Conservation (phyloP, 495 filamentous ascomycete genomes). For the Aspergillus ostianus region DNA sequence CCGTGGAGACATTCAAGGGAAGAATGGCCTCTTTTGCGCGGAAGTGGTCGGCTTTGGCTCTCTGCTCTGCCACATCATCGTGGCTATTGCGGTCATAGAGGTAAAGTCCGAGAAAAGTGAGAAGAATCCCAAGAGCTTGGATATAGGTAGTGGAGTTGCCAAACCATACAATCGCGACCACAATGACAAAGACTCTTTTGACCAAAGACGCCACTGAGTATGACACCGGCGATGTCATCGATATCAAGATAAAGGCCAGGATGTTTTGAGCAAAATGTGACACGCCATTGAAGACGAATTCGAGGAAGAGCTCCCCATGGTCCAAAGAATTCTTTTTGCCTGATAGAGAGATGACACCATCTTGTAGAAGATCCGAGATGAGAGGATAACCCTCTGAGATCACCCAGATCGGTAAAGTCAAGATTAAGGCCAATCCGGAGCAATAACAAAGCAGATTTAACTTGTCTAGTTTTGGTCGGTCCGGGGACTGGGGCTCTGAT, state of each 20-base stretch:
- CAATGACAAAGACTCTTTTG: slow-evolving; percentile 96
- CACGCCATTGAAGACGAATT: slow-evolving; percentile 95
- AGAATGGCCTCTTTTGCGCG: slow-evolving; percentile 64
- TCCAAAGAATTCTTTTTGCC: slow-evolving; percentile 67
- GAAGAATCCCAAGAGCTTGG: slow-evolving; percentile 78
- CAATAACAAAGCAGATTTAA: slow-evolving; percentile 97
- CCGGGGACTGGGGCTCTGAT: slow-evolving; percentile 57
- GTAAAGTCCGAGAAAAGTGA: slow-evolving; percentile 92
- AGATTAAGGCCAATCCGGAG: slow-evolving; percentile 81
- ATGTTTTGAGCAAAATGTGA: slow-evolving; percentile 98
- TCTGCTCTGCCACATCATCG: slow-evolving; percentile 76
- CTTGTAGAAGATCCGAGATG: slow-evolving; percentile 42
- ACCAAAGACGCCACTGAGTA: slow-evolving; percentile 95
- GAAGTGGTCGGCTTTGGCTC: slow-evolving; percentile 54
- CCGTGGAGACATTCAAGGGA: slow-evolving; percentile 55
- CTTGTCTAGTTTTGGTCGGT: slow-evolving; percentile 82
- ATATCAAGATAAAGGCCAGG: slow-evolving; percentile 86
- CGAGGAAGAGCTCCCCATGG: slow-evolving; percentile 71
- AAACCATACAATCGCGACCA: slow-evolving; percentile 95
- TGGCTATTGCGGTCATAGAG: slow-evolving; percentile 92
- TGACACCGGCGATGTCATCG: slow-evolving; percentile 90
- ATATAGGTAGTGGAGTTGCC: slow-evolving; percentile 77
- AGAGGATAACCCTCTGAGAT: slow-evolving; percentile 82
- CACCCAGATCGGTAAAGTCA: slow-evolving; percentile 93
- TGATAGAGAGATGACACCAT: slow-evolving; percentile 67